Conservation (phyloP, 1,139 yeast species). For the Lodderomyces oxycetoniae region DNA sequence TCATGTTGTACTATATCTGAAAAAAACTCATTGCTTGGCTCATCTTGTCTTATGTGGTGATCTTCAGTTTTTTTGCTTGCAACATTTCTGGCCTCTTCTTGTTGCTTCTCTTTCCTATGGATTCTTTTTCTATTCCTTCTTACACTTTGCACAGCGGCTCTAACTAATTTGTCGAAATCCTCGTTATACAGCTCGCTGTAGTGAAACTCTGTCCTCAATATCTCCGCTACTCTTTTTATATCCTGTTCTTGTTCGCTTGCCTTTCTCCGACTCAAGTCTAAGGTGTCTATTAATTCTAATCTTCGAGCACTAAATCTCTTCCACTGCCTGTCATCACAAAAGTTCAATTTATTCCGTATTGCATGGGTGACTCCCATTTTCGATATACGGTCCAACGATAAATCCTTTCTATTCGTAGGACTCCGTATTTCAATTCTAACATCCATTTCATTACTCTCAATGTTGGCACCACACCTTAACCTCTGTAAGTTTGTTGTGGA, state of each 20-base stretch:
- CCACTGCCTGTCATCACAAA: constrained; percentile 81
- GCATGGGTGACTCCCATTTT: constrained; percentile 68
- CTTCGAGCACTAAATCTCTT: constrained; percentile 84
- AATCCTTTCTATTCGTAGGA: background rate
- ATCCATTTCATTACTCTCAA: too few relatives aligned
- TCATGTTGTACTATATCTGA: constrained; percentile 35
- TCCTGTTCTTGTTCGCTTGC: constrained; percentile 91
- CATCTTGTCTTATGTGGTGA: too few relatives aligned
- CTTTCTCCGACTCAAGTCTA: constrained; percentile 70
- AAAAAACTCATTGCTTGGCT: constrained; percentile 19
- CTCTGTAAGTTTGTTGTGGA: background rate
- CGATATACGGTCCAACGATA: too few relatives aligned
- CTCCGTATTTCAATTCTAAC: background rate
- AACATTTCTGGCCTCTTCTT: constrained; percentile 6
- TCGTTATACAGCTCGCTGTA: constrained; percentile 52
- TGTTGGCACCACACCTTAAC: background rate
- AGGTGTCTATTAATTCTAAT: constrained; percentile 77
- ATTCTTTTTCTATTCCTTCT: constrained; percentile 43
- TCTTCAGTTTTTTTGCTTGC: too few relatives aligned
- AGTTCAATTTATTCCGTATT: constrained; percentile 68
- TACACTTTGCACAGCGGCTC: constrained; percentile 82
- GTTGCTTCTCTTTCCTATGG: constrained; percentile 20
- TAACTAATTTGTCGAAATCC: constrained; percentile 84
- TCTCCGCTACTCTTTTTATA: constrained; percentile 70
- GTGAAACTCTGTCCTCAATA: constrained; percentile 69